phyloP scores from a whole-genome alignment of 192 early-diverging fungal species.

The Backusella tarrabulga region DNA sequence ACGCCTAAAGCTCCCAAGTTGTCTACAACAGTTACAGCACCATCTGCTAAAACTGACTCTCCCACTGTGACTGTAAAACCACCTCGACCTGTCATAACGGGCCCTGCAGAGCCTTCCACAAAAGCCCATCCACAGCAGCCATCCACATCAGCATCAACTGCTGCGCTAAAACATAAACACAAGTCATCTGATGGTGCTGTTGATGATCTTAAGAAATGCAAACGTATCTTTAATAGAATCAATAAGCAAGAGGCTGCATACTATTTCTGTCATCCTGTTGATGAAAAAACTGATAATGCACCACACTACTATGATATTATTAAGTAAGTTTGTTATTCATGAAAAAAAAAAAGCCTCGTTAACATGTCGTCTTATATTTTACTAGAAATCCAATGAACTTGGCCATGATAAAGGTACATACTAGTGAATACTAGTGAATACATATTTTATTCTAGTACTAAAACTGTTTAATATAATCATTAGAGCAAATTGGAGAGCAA shows the following conservation, averaged over 20 bases:
- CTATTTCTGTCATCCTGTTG: slow-evolving; percentile 63
- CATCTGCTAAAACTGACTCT: slow-evolving; percentile 20
- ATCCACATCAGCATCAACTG: neutral
- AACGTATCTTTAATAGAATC: slow-evolving; percentile 42
- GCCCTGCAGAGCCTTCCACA: neutral
- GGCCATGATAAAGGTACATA: slow-evolving; percentile 40
- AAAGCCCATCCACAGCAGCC: neutral
- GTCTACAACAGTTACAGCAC: slow-evolving; percentile 16
- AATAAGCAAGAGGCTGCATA: slow-evolving; percentile 48
- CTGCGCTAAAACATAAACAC: neutral
- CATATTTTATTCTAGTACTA: neutral
- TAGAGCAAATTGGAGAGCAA: slow-evolving; percentile 40
- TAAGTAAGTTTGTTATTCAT: slow-evolving; percentile 12
- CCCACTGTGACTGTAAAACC: slow-evolving; percentile 6
- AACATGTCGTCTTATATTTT: slow-evolving; percentile 24
- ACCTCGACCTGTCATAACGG: neutral
- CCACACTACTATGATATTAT: slow-evolving; percentile 65
- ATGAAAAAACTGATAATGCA: slow-evolving; percentile 51
- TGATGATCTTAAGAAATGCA: slow-evolving; percentile 36
- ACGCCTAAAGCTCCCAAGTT: slow-evolving; percentile 19
- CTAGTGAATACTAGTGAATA: neutral
- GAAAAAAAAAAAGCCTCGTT: slow-evolving; percentile 30
- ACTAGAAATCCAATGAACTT: slow-evolving; percentile 58
- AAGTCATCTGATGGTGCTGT: slow-evolving; percentile 20
- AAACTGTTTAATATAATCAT: neutral